Percentiles rank a stretch among this genome's conserved stretches.
Conservation (phyloP, 257 asterid species). For the Lavandula angustifolia region DNA sequence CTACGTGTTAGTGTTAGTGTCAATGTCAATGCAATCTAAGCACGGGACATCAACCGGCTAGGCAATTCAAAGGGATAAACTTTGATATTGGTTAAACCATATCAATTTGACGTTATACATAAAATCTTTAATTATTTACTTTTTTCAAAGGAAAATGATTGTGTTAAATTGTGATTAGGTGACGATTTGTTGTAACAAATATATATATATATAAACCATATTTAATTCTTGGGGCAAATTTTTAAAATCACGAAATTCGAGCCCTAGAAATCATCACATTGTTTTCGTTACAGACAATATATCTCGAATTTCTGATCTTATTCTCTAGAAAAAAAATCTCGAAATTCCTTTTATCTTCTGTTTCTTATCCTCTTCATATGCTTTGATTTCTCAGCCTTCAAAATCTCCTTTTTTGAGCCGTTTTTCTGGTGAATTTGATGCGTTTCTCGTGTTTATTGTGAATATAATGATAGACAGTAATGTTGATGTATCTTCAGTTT, state of each 20-base stretch:
- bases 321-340: slow-evolving; percentile 1
- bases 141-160: not conserved
- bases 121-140: too few species aligned
- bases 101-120: too few species aligned
- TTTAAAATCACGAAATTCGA: not conserved
- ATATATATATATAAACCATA: too few species aligned
- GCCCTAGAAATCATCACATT: not conserved
- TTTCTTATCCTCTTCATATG: slow-evolving; percentile 10
- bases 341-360: not conserved
- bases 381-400: slow-evolving; percentile 5
- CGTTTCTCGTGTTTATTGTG: slow-evolving; percentile 18
- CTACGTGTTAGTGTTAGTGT: too few species aligned
- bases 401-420: slow-evolving; percentile 3
- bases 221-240: not conserved
- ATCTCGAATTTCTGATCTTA: slow-evolving; percentile 19
- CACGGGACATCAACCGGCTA: too few species aligned
- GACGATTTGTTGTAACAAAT: not conserved
- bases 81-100: too few species aligned
- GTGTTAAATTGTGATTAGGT: not conserved
- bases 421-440: slow-evolving; percentile 18
- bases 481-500: slow-evolving; percentile 12
- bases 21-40: too few species aligned
- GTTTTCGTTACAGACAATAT: slow-evolving; percentile 16
- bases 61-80: too few species aligned
- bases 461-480: slow-evolving; percentile 13